Conservation (phyloP, 1,139 yeast genomes). For the Zygoascus meyerae region DNA sequence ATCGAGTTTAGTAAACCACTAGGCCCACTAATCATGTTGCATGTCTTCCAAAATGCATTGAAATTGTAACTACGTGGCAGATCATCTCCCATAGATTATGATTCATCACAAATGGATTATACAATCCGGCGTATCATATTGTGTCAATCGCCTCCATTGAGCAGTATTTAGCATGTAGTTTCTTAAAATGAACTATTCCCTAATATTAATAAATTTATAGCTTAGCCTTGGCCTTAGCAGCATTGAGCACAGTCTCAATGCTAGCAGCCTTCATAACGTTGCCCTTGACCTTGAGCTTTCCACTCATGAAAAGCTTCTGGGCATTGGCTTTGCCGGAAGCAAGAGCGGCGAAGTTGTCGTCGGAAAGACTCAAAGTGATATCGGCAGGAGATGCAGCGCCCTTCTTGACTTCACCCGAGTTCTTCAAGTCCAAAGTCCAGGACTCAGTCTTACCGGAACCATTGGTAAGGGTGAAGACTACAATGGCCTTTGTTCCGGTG, state of each 20-base stretch:
- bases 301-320: conserved; percentile 77
- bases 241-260: conserved; percentile 66
- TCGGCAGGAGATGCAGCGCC: conserved; percentile 52
- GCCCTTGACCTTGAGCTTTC: conserved; percentile 81
- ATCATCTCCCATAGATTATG: too few relatives aligned
- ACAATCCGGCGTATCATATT: too few relatives aligned
- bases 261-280: conserved; percentile 86
- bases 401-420: conserved; percentile 50
- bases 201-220: conserved; percentile 28
- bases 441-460: conserved; percentile 58
- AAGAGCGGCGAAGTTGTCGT: conserved; percentile 55
- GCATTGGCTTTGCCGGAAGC: conserved; percentile 77
- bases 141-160: too few relatives aligned
- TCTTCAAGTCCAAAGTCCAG: conserved; percentile 70
- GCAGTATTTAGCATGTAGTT: too few relatives aligned
- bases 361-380: conserved; percentile 59
- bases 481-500: conserved; percentile 53
- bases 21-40: too few relatives aligned
- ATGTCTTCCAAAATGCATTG: too few relatives aligned
- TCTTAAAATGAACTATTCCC: too few relatives aligned
- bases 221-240: conserved; percentile 49
- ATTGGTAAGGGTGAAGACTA: conserved; percentile 65
- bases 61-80: too few relatives aligned
- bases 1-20: too few relatives aligned
- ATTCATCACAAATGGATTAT: too few relatives aligned